Evolutionary conservation across 352 stramenopile species (phyloP), one percentile per base, ranked within the genome.

Genomic region (Phytophthora sp.): DNA sequence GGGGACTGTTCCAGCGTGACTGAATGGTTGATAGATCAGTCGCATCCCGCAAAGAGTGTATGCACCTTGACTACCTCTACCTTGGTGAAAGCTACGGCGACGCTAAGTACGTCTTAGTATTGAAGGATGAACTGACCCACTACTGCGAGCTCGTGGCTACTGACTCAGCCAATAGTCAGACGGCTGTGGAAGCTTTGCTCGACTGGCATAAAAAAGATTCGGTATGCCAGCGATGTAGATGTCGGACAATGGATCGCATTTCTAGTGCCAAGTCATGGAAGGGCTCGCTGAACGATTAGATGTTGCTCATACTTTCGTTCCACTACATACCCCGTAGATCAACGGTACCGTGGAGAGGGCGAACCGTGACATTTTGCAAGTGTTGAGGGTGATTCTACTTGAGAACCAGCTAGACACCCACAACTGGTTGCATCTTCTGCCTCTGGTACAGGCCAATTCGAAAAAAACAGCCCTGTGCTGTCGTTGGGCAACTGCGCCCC

Each of bases 31-130:
- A 62, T 11, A 13, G 18, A n/a, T 2, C 24, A 16, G 26, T 31
- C 2, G 13, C 44, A 30, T 41, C n/a, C 7, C 21, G 41, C 5
- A 68, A 56, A 12, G 51, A 68, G 42, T 57, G 30, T 18, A 18
- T 62, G 21, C 30, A 61, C n/a, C 16, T 57, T 11, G 41, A 68
- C 18, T 68, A 57, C 13, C 18, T 49, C 7, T 62, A 53, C 12
- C 59, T 68, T 9, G 41, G 59, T n/a, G 39, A 61, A 11, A 66
- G 49, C 49, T 66, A 66, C n/a, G 58, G 58, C 13, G 49, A 53
- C 1, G 30, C 39, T 21, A 59, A 20, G 36, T 57, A 65, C 27
- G 36, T 53, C 0, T 21, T 60, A 1, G 51, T 68, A 7, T 20
- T 61, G 12, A 63, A 61, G 16, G 50, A 56, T 18, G 50, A 66